Base-by-base conservation (phyloP, 2,329 filamentous ascomycete species). In the Cercospora sp. region DNA sequence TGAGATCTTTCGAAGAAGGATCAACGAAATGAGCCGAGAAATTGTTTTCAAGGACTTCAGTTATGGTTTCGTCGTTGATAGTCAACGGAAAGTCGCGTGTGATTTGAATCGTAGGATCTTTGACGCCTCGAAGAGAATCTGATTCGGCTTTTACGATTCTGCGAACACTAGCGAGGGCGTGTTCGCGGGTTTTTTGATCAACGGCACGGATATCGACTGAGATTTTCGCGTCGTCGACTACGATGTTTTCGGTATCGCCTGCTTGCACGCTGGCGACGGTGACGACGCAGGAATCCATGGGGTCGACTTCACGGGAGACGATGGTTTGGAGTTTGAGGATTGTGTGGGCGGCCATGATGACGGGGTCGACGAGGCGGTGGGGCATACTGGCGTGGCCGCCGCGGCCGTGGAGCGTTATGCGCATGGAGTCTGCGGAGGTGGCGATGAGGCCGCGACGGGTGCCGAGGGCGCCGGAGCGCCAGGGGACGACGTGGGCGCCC, bases 221-320 rank as follows among this genome's bases (percentile, higher is more conserved):
- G 4, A 89, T 78, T 60, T 83, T 80, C 0, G 87, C 87, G 13
- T 81, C 75, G 63, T 86, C 85, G 0, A 85, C 80, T 63, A 89
- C 88, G 65, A 89, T 83, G 72, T 89, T 89, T 74, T 88, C 87
- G 1, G 85, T 83, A 69, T 86, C 82, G 51, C 87, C 87, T 0
- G 85, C 86, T 68, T 87, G 83, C n/a, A 89, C 76, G 63, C 82
- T 83, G 8, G 85, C 86, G 6, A 88, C 85, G 0, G 87, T 89
- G 7, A 89, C 80, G 7, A 89, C 87, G 12, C 82, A 85, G 12
- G 83, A 79, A 65, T 89, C 86, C 31, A 63, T 69, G 1, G 86
- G 83, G 64, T 86, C 80, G 3, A 86, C 78, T 75, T 88, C 86
- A 9, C 87, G 79, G 23, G 82, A 81, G 28, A 87, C 85, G 42